phyloP scores from a whole-genome alignment of 2,329 filamentous ascomycete species.

The Fusarium duplospermum region DNA sequence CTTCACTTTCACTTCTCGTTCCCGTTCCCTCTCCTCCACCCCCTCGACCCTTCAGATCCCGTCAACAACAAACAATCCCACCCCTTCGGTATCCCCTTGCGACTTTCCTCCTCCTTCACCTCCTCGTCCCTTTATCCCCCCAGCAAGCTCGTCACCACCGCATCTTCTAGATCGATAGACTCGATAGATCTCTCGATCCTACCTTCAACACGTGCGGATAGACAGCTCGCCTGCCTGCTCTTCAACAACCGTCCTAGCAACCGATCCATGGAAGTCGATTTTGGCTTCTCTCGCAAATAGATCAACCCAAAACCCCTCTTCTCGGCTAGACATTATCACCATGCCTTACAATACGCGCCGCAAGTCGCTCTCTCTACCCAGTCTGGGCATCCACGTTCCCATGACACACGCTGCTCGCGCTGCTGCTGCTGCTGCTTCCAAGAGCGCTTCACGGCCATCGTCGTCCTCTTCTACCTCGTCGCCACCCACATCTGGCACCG shows the following conservation, averaged over 20 bases:
- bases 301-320: slow-evolving; percentile 10
- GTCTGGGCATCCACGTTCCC: slow-evolving; percentile 90
- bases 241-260: slow-evolving; percentile 26
- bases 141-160: slow-evolving; percentile 19
- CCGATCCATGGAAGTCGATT: slow-evolving; percentile 32
- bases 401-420: slow-evolving; percentile 71
- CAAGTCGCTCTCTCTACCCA: slow-evolving; percentile 93
- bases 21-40: slow-evolving; percentile 30
- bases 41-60: slow-evolving; percentile 33
- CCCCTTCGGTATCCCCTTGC: slow-evolving; percentile 33
- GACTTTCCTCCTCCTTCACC: slow-evolving; percentile 22
- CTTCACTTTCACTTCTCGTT: neutral
- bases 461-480: slow-evolving; percentile 46
- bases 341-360: slow-evolving; percentile 98
- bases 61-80: slow-evolving; percentile 40
- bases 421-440: slow-evolving; percentile 60
- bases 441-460: slow-evolving; percentile 50
- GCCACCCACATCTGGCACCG: slow-evolving; percentile 46
- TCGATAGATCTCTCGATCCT: slow-evolving; percentile 22
- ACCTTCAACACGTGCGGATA: slow-evolving; percentile 30
- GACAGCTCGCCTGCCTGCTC: slow-evolving; percentile 18
- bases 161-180: slow-evolving; percentile 31
- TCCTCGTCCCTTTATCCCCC: slow-evolving; percentile 3
- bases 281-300: slow-evolving; percentile 25
- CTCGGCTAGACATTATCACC: slow-evolving; percentile 26